phyloP scores from a whole-genome alignment of 331 rosid genomes.

The Ulmus americana region DNA sequence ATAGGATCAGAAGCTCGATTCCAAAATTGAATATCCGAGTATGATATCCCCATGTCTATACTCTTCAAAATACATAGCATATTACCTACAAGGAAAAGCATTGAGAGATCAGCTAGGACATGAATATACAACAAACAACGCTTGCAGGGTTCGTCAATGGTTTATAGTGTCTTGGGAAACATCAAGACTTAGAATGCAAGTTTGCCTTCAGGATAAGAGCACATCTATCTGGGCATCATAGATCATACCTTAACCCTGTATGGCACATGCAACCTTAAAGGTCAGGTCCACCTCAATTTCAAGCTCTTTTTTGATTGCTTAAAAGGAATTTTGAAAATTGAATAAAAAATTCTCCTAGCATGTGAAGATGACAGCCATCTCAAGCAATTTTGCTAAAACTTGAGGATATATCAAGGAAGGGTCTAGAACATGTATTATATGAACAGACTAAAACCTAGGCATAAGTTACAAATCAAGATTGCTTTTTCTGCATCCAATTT shows the following conservation, averaged over 20 bases:
- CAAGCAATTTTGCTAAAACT: not conserved
- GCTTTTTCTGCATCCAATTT: not conserved
- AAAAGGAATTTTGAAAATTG: not conserved
- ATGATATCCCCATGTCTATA: constrained; percentile 38
- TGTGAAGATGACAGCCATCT: not conserved
- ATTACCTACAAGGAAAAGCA: constrained; percentile 45
- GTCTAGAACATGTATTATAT: not conserved
- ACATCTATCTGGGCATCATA: not conserved
- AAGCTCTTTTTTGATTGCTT: not conserved
- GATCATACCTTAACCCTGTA: not conserved
- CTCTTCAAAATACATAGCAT: constrained; percentile 48
- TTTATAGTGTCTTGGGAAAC: not conserved
- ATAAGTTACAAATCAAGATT: not conserved
- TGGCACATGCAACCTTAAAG: not conserved
- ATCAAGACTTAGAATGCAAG: not conserved
- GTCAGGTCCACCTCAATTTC: not conserved
- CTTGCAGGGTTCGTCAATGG: no score
- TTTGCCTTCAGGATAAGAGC: not conserved
- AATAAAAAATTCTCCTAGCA: not conserved
- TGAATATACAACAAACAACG: no score
- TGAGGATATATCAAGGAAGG: not conserved
- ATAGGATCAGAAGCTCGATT: constrained; percentile 77
- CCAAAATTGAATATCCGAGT: constrained; percentile 61
- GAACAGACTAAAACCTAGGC: not conserved
- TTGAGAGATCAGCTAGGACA: constrained; percentile 12